A percentile compares a stretch with the other conserved stretches of the same genome.
Evolutionary conservation across 768 basidiomycete species (phyloP).

Genomic region (Psilocybe sp.): DNA sequence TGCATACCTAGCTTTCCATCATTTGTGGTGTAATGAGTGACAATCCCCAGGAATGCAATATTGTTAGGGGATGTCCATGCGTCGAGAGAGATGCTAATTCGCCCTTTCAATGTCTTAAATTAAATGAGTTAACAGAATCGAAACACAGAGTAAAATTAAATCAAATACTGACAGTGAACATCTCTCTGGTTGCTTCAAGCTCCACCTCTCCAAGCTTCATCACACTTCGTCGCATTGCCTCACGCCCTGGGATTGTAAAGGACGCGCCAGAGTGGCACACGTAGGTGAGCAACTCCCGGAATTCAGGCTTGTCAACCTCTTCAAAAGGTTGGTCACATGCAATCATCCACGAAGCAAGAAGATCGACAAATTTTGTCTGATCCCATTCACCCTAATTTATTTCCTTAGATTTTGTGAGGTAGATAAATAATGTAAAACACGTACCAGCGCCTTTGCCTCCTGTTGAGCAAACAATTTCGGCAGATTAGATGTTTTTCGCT

Average conservation of each 20-base stretch:
- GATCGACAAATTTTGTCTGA: not conserved
- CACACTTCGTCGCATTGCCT: constrained; percentile 1
- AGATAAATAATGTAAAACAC: not conserved
- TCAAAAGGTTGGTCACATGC: constrained; percentile 19
- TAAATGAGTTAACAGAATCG: not conserved
- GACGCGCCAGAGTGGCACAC: constrained; percentile 7
- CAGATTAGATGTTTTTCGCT: not conserved
- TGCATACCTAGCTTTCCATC: constrained; percentile 18
- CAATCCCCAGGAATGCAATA: constrained; percentile 25
- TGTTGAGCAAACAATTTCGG: constrained; percentile 1
- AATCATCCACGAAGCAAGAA: not conserved
- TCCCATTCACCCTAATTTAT: not conserved
- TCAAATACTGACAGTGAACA: constrained; percentile 14
- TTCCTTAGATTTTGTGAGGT: not conserved
- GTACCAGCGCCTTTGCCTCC: not conserved
- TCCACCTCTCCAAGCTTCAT: constrained; percentile 16
- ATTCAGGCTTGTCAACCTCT: constrained; percentile 17
- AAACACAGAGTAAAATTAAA: not conserved
- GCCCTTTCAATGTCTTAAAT: constrained; percentile 8
- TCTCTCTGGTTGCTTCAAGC: constrained; percentile 6
- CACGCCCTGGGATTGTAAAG: constrained; percentile 3
- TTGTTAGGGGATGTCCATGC: constrained; percentile 30
- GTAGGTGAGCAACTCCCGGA: constrained; percentile 14
- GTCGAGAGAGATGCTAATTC: constrained; percentile 24
- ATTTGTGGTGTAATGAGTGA: constrained; percentile 24